Evolutionary conservation across 441 rosid genomes (phyloP), one percentile per base, ranked within the genome.

Genomic region (Breynia disticha): DNA sequence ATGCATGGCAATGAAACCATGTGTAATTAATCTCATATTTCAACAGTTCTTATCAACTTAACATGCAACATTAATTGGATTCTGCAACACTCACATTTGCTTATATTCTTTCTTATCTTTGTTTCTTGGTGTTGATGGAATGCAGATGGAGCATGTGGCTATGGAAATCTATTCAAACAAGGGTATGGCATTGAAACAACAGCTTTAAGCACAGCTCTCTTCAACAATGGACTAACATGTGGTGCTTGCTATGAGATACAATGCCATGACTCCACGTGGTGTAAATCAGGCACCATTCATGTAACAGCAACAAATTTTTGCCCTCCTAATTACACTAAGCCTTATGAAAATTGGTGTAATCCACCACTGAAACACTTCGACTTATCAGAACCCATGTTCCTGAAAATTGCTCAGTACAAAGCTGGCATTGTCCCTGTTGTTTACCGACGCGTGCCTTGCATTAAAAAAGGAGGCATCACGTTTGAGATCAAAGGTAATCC

Each of bases 271-370:
- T 66, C 71, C 18, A 59, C 68, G 6, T 79, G 77, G 77, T 79
- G 84, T 66, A 52, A 56, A 53, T 55, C 53, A 16, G 75, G 74
- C 52, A 8, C 76, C 11, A 72, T 76, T 52, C 67, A 16, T 50
- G 49, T 79, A 22, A 79, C 85, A n/a, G 85, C 80, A 4, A 79
- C 85, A 11, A 81, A 81, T 24, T 72, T 74, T 16, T 81, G 82
- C 56, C 84, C 82, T n/a, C 74, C 82, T 0, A 54, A 70, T 42
- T 60, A 70, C 55, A 2, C 15, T 15, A 41, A 41, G 44, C 0
- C 57, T 10, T 2, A 12, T 0, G 63, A 20, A 16, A 61, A 1
- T 21, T 76, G 80, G 82, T 77, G 85, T 71, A 76, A 77, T 59
- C 80, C 78, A n/a, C 85, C 82, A 9, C 66, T 54, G 44, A 63